A percentile compares a stretch with the other conserved stretches of the same genome.
Evolutionary conservation across 139 green algal genomes (phyloP).

Genomic region (Closterium sp.): DNA sequence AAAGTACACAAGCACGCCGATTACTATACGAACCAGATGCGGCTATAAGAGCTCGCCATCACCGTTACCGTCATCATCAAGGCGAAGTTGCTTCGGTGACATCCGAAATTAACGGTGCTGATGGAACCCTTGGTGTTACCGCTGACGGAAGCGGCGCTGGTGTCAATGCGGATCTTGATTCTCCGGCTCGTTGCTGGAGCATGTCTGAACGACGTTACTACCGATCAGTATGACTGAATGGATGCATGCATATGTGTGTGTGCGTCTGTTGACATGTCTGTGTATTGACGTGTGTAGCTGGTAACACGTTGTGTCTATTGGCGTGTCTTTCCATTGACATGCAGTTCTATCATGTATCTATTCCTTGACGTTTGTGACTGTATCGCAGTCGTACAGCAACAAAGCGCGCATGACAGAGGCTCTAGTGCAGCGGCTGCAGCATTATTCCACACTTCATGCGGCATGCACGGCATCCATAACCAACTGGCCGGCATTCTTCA

Average conservation of each 20-base stretch:
- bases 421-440: background rate
- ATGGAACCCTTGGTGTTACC: background rate
- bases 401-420: background rate
- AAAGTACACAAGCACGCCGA: background rate
- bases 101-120: background rate
- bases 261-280: background rate
- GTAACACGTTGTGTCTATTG: background rate
- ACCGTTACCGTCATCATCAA: background rate
- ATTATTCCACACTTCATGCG: background rate
- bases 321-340: background rate
- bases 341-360: background rate
- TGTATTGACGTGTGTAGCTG: background rate
- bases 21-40: background rate
- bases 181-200: background rate
- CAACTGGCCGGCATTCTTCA: background rate
- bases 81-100: background rate
- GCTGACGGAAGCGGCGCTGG: too few species aligned
- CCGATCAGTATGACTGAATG: background rate
- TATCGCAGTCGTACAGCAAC: background rate
- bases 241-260: too few species aligned
- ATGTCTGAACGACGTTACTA: background rate
- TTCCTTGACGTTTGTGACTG: background rate
- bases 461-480: background rate
- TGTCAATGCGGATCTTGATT: background rate
- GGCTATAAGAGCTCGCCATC: background rate